Evolutionary conservation across 345 rosid species (phyloP), one percentile per base, ranked within the genome.

Genomic region (Melaleuca alternifolia): DNA sequence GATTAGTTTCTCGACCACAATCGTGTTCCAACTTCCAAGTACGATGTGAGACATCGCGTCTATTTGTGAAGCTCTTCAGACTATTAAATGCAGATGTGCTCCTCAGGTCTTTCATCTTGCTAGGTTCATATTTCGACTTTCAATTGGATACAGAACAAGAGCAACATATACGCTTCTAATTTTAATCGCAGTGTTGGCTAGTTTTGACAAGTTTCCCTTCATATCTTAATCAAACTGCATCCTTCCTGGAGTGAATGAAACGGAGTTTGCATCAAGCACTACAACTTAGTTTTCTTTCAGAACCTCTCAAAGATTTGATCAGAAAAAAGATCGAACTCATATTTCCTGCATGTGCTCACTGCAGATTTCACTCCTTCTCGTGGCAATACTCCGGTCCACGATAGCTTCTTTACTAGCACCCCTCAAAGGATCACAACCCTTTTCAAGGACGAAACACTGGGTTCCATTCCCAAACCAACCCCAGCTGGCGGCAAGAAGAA

Each of bases 291-390:
- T 71, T 71, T 71, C 81, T 71, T 18, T 37, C 81, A 4, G 81
- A 24, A 24, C 46, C 46, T 71, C 46, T 1, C 24, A 9, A 71
- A 33, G 46, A 5, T 4, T 71, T 24, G 0, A 18, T 71, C 44
- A 33, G 24, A 33, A 71, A 33, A 33, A 71, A 71, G 26, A 9
- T 1, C 9, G 12, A 71, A 71, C 48, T 18, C 24, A 33, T 20
- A 8, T 37, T 33, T 71, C 18, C 79, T 71, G 79, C 18, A 18
- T 71, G 37, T 71, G 0, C 48, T 71, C 81, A 37, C 46, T 89
- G 90, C 95, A 97, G 99, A 97, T 91, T 95, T 97, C 89, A 97
- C 98, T 71, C 99, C 99, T 44, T 97, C 98, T 54, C 92, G 91
- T 33, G 99, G 99, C 65, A 94, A 84, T 84, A 95, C 99, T 88